Conservation (phyloP, 495 filamentous ascomycete genomes). For the Aspergillus taichungensis region DNA sequence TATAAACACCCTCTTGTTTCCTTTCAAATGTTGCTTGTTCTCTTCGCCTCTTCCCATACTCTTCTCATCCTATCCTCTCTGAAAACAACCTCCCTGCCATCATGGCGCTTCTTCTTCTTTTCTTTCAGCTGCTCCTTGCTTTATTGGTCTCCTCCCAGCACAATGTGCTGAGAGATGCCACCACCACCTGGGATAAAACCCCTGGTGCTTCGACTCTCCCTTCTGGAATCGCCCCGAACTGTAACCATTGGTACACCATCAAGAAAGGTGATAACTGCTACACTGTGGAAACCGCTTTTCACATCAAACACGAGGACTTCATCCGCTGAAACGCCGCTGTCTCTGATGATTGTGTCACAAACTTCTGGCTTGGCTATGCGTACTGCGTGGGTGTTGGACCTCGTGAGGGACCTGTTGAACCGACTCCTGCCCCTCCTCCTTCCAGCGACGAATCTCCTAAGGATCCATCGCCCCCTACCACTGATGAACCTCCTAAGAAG, state of each 20-base stretch:
- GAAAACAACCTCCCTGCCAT: not conserved
- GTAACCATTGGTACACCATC: slow-evolving; percentile 16
- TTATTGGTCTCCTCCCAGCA: too few species aligned
- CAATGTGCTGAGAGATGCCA: not conserved
- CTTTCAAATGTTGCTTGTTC: too few species aligned
- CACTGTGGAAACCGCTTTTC: slow-evolving; percentile 1
- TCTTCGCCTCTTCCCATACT: not conserved
- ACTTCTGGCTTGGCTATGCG: slow-evolving; percentile 6
- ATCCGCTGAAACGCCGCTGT: slow-evolving; percentile 17
- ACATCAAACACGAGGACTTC: slow-evolving; percentile 12
- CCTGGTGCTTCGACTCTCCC: slow-evolving; percentile 8
- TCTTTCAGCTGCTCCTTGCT: not conserved
- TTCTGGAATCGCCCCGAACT: slow-evolving; percentile 6
- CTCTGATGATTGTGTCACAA: slow-evolving; percentile 8
- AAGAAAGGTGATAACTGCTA: slow-evolving; percentile 14
- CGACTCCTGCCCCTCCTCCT: not conserved
- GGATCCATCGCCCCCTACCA: not conserved
- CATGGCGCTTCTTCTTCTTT: not conserved
- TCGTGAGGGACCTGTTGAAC: not conserved
- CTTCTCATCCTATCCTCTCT: not conserved
- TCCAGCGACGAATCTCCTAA: not conserved
- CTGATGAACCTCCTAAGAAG: not conserved
- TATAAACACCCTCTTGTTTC: too few species aligned
- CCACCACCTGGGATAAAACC: not conserved
- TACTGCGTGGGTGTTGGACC: slow-evolving; percentile 12